A percentile compares a stretch with the other conserved stretches of the same genome.
These are phyloP conservation scores for Carnegiea gigantea DNA, from an alignment of 179 eudicot species.

Conservation along the genomic window DNA sequence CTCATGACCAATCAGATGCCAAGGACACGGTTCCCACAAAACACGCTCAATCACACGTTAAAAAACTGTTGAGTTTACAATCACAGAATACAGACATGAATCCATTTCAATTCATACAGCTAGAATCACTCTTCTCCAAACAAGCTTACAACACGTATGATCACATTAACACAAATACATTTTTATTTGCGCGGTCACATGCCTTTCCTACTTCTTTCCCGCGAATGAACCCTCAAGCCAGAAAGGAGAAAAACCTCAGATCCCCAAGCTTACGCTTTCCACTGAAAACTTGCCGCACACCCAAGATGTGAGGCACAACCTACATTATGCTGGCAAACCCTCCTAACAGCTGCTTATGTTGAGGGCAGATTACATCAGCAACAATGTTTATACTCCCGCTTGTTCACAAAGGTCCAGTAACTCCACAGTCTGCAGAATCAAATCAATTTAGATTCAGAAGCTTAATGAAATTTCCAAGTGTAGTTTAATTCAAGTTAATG, in stretches of 20 bases:
- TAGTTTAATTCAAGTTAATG: neutral
- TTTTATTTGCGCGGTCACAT: conserved; percentile 31
- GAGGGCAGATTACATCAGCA: conserved; percentile 16
- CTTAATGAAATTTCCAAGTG: neutral
- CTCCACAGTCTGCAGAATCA: conserved; percentile 67
- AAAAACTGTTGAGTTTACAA: conserved; percentile 12
- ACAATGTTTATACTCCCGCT: conserved; percentile 50
- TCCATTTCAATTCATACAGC: conserved; percentile 14
- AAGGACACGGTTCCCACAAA: neutral
- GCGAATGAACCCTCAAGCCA: conserved; percentile 37
- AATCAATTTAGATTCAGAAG: neutral
- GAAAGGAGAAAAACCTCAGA: conserved; percentile 25
- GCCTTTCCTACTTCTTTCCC: conserved; percentile 30
- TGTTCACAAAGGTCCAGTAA: conserved; percentile 92
- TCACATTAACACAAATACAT: conserved; percentile 16
- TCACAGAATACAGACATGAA: conserved; percentile 23
- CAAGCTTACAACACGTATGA: conserved; percentile 24
- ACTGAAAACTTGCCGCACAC: conserved; percentile 43
- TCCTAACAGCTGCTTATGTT: conserved; percentile 22
- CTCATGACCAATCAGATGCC: neutral
- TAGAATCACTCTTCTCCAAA: conserved; percentile 22
- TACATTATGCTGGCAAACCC: conserved; percentile 36
- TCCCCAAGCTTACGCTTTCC: conserved; percentile 74
- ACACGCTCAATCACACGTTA: conserved; percentile 10
- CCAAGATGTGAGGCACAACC: conserved; percentile 27